A percentile compares a stretch with the other conserved stretches of the same genome.
phyloP scores from a whole-genome alignment of 2,329 filamentous ascomycete genomes.

The Penicillium sclerotigenum region DNA sequence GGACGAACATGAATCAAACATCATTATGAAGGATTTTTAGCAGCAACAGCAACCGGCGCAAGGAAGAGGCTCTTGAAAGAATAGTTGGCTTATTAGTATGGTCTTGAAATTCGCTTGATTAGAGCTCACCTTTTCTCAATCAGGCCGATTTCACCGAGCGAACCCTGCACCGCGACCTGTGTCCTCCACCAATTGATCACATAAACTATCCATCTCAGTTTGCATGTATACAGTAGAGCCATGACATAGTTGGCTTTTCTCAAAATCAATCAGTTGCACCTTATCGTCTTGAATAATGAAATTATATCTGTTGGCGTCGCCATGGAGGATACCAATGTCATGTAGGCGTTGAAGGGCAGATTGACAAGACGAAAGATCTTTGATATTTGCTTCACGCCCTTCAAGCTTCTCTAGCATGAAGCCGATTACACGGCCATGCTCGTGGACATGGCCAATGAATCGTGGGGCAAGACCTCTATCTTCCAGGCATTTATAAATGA shows the following conservation, averaged over 20 bases:
- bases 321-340: constrained; percentile 3
- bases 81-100: not conserved
- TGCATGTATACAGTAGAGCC: not conserved
- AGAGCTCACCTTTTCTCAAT: not conserved
- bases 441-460: constrained; percentile 6
- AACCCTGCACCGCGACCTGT: not conserved
- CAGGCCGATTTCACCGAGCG: not conserved
- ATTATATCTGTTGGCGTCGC: constrained; percentile 9
- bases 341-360: constrained; percentile 1
- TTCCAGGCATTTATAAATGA: not conserved
- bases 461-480: not conserved
- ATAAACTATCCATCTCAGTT: not conserved
- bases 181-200: not conserved
- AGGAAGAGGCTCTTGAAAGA: no score
- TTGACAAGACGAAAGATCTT: constrained; percentile 4
- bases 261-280: constrained; percentile 5
- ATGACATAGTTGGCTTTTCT: not conserved
- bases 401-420: constrained; percentile 4
- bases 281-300: not conserved
- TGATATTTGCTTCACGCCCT: not conserved
- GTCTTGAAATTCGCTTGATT: not conserved
- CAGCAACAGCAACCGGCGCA: no score
- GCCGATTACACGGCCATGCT: constrained; percentile 5
- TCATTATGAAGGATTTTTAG: no score
- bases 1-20: no score